Percentiles rank a stretch among this genome's conserved stretches.
Evolutionary conservation across 1,284 basidiomycete genomes (phyloP).

Genomic region (Peniophora sp.): DNA sequence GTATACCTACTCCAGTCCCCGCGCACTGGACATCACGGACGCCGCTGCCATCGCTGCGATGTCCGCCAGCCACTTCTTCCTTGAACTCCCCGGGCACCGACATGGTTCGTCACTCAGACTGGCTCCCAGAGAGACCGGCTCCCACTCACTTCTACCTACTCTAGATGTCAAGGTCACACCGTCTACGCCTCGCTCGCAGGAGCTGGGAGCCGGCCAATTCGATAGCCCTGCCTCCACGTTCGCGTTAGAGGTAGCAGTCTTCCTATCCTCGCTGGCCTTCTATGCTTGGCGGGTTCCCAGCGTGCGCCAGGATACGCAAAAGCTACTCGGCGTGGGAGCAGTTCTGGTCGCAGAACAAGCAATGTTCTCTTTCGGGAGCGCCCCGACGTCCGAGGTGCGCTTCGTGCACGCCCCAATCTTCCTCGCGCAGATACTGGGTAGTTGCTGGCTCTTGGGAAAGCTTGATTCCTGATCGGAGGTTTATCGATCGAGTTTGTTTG

Average conservation of each 20-base stretch:
- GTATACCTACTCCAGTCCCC: slow-evolving; percentile 10
- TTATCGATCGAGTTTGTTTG: no score
- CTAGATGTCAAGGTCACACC: slow-evolving; percentile 22
- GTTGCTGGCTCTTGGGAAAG: slow-evolving; percentile 20
- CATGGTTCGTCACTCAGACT: slow-evolving; percentile 8
- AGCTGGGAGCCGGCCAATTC: slow-evolving; percentile 18
- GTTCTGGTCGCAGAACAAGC: slow-evolving; percentile 21
- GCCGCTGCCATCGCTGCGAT: slow-evolving; percentile 14
- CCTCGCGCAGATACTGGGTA: slow-evolving; percentile 18
- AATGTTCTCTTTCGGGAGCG: slow-evolving; percentile 22
- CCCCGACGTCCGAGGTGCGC: slow-evolving; percentile 21
- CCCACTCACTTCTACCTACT: background rate
- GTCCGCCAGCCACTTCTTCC: slow-evolving; percentile 18
- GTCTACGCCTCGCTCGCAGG: slow-evolving; percentile 8
- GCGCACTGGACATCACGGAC: slow-evolving; percentile 12
- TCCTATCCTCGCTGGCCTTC: slow-evolving; percentile 19
- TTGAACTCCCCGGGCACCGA: slow-evolving; percentile 22
- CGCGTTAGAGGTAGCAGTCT: slow-evolving; percentile 18
- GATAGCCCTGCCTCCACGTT: slow-evolving; percentile 18
- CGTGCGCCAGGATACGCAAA: slow-evolving; percentile 15
- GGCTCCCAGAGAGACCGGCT: background rate
- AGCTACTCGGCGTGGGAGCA: slow-evolving; percentile 13
- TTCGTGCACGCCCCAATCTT: slow-evolving; percentile 22
- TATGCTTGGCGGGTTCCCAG: slow-evolving; percentile 17
- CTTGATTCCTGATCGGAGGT: slow-evolving; percentile 11